Conservation (phyloP, 345 rosid species). For the Stellera chamaejasme region DNA sequence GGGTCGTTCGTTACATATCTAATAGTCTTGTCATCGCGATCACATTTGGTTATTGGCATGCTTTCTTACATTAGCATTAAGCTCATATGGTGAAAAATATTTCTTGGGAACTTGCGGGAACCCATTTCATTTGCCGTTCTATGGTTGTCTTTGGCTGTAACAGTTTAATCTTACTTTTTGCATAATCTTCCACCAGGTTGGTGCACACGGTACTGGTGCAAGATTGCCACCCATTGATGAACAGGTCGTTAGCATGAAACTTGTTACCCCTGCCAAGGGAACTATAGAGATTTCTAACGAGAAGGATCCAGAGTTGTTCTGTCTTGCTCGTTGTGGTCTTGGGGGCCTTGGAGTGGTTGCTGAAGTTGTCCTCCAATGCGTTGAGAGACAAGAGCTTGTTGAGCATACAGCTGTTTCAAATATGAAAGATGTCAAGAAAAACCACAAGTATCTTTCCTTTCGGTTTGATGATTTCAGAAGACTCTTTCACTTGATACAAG, state of each 20-base stretch:
- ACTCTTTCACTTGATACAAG: no score
- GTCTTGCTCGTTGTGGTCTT: conserved; percentile 87
- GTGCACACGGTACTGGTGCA: conserved; percentile 98
- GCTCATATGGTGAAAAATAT: no score
- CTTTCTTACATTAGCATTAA: no score
- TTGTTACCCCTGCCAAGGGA: conserved; percentile 95
- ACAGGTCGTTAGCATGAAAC: conserved; percentile 83
- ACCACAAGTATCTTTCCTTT: conserved; percentile 59
- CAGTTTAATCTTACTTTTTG: conserved; percentile 1
- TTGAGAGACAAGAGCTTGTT: conserved; percentile 87
- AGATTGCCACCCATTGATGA: conserved; percentile 92
- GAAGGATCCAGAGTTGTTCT: conserved; percentile 83
- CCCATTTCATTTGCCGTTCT: no score
- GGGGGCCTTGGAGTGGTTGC: conserved; percentile 98
- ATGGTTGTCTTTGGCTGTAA: not conserved
- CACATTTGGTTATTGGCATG: no score
- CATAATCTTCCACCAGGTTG: conserved; percentile 45
- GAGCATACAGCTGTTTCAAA: conserved; percentile 79
- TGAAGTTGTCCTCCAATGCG: conserved; percentile 92
- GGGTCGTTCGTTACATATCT: no score
- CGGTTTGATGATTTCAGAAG: not conserved
- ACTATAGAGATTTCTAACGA: conserved; percentile 81
- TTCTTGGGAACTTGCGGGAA: no score
- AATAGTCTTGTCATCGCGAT: no score
- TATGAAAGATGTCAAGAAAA: conserved; percentile 74